These are phyloP conservation scores for Pythium inflatum DNA, from an alignment of 352 stramenopile species.

Conservation along the genomic window DNA sequence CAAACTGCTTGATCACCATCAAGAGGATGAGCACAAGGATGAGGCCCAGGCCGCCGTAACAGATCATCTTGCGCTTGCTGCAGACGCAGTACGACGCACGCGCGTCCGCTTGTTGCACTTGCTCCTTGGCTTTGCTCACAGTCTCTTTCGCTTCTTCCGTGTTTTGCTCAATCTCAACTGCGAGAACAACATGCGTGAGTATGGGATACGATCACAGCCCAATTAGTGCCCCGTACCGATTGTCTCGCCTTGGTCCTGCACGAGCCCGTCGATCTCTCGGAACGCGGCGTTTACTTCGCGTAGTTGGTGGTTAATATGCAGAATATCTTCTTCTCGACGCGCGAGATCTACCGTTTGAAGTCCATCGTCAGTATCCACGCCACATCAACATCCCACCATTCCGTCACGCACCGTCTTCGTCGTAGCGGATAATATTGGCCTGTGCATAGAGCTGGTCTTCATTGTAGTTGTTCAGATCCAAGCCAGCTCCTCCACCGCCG, in stretches of 20 bases:
- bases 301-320: conserved; percentile 89
- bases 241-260: conserved; percentile 83
- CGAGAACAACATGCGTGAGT: too few species aligned
- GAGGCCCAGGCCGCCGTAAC: conserved; percentile 58
- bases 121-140: conserved; percentile 63
- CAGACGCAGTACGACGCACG: conserved; percentile 75
- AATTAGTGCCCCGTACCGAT: conserved; percentile 42
- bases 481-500: conserved; percentile 12
- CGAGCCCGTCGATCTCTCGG: conserved; percentile 80
- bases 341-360: conserved; percentile 54
- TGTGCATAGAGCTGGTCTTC: conserved; percentile 90
- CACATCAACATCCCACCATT: background rate
- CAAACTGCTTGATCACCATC: conserved; percentile 24
- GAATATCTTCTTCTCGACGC: conserved; percentile 82
- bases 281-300: conserved; percentile 86
- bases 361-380: background rate
- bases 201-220: too few species aligned
- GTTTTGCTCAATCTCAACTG: conserved; percentile 85
- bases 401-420: conserved; percentile 71
- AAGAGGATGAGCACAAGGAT: conserved; percentile 60
- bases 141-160: conserved; percentile 80
- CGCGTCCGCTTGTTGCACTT: conserved; percentile 75
- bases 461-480: conserved; percentile 79
- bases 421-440: conserved; percentile 81
- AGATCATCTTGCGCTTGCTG: conserved; percentile 70